Evolutionary conservation across 2,329 filamentous ascomycete genomes (phyloP).

Genomic region (Lasiodiplodia sp.): DNA sequence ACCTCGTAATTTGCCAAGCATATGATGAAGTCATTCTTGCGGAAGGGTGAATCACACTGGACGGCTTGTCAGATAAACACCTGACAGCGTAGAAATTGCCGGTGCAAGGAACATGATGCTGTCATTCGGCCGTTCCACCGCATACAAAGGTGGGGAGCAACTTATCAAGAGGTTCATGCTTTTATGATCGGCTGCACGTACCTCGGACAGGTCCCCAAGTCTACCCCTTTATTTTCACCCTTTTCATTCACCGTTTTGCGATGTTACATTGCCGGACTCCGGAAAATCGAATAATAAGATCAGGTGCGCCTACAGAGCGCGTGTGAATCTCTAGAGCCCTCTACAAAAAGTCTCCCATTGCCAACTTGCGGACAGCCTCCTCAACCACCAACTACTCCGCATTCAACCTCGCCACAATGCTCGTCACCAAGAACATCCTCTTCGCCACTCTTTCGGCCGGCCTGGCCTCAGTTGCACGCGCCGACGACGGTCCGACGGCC

Average conservation of each 20-base stretch:
- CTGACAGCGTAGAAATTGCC: no score
- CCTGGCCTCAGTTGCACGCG: slow-evolving; percentile 54
- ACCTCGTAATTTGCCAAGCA: no score
- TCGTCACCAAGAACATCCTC: slow-evolving; percentile 48
- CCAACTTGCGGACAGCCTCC: not conserved
- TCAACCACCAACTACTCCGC: not conserved
- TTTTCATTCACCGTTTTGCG: not conserved
- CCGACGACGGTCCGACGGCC: slow-evolving; percentile 48
- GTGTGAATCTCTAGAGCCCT: not conserved
- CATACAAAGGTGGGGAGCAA: not conserved
- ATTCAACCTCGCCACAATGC: slow-evolving; percentile 39
- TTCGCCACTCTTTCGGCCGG: slow-evolving; percentile 61
- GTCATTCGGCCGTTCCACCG: not conserved
- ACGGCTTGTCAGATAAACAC: no score
- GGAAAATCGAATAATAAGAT: not conserved
- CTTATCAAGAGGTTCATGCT: not conserved
- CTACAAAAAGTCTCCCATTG: not conserved
- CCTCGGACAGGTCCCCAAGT: not conserved
- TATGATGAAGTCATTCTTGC: no score
- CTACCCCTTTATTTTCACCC: slow-evolving; percentile 9
- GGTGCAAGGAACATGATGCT: not conserved
- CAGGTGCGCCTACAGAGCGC: not conserved
- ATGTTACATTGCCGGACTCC: not conserved
- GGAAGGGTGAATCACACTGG: no score
- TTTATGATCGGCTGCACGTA: slow-evolving; percentile 12